A percentile compares a stretch with the other conserved stretches of the same genome.
Conservation (phyloP, 169 alveolate species). For the Plasmodium blacklocki region DNA sequence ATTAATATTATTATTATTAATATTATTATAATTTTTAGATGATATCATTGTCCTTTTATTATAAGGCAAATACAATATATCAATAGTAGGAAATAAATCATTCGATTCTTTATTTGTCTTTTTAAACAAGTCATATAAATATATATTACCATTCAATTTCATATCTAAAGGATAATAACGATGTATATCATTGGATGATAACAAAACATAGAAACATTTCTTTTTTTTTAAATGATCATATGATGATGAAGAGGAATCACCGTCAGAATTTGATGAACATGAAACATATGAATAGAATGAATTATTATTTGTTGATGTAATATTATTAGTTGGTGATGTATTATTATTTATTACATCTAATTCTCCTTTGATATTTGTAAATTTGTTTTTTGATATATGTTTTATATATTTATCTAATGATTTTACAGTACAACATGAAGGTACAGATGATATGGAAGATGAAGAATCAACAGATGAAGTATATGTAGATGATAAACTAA, state of each 20-base stretch:
- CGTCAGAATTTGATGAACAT: conserved; percentile 15
- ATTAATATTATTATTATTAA: background rate
- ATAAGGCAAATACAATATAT: conserved; percentile 59
- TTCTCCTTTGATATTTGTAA: conserved; percentile 1
- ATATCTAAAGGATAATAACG: conserved; percentile 51
- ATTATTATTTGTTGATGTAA: conserved; percentile 4
- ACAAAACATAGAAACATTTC: conserved; percentile 45
- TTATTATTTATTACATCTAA: background rate
- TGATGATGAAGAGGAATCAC: conserved; percentile 40
- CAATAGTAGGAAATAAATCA: conserved; percentile 72
- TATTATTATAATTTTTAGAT: conserved; percentile 10
- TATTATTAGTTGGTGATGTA: conserved; percentile 1
- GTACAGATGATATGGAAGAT: conserved; percentile 39
- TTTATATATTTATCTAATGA: conserved; percentile 56
- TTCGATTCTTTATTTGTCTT: conserved; percentile 56
- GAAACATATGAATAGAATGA: conserved; percentile 10
- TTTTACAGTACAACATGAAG: conserved; percentile 51
- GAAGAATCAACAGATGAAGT: conserved; percentile 3
- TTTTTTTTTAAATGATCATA: conserved; percentile 29
- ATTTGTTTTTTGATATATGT: conserved; percentile 31
- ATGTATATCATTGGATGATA: conserved; percentile 39
- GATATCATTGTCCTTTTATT: conserved; percentile 29
- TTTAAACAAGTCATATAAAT: conserved; percentile 47
- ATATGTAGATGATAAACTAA: too few species aligned
- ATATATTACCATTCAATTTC: conserved; percentile 32